Conservation (phyloP, 768 basidiomycete genomes). For the Pleurotus eryngii region DNA sequence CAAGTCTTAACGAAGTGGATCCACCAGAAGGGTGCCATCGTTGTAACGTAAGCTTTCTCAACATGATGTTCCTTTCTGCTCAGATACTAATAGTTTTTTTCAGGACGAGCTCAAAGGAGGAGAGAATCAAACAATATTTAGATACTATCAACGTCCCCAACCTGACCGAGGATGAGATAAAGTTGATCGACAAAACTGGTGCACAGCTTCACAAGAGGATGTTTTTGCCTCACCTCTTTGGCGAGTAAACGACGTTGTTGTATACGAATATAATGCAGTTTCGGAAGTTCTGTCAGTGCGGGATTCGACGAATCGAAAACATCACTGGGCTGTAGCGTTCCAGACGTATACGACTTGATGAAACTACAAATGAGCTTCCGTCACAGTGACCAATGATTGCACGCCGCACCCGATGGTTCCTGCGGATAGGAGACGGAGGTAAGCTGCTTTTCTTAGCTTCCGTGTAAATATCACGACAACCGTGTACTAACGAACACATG, state of each 20-base stretch:
- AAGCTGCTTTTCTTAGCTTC: constrained; percentile 2
- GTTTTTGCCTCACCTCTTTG: constrained; percentile 38
- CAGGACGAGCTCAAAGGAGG: constrained; percentile 49
- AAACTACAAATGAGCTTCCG: neutral
- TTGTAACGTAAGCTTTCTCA: constrained; percentile 52
- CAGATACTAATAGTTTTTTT: neutral
- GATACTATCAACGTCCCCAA: constrained; percentile 41
- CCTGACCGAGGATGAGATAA: constrained; percentile 54
- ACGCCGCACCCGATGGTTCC: neutral
- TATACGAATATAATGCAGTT: neutral
- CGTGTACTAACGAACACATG: constrained; percentile 6
- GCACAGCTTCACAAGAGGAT: constrained; percentile 39
- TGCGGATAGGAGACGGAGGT: constrained; percentile 4
- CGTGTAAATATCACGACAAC: neutral
- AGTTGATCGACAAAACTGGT: constrained; percentile 59
- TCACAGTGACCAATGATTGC: neutral
- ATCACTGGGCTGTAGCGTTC: too few relatives aligned
- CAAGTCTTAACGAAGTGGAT: constrained; percentile 73
- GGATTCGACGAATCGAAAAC: too few relatives aligned
- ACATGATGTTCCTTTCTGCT: neutral
- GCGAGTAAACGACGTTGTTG: constrained; percentile 17
- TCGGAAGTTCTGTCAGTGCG: too few relatives aligned
- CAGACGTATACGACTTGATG: too few relatives aligned
- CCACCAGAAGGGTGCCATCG: constrained; percentile 55
- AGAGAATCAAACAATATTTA: constrained; percentile 43